A percentile compares a stretch with the other conserved stretches of the same genome.
Evolutionary conservation across 805 yeast genomes (phyloP).

Genomic region (Metahyphopichia silvanorum): DNA sequence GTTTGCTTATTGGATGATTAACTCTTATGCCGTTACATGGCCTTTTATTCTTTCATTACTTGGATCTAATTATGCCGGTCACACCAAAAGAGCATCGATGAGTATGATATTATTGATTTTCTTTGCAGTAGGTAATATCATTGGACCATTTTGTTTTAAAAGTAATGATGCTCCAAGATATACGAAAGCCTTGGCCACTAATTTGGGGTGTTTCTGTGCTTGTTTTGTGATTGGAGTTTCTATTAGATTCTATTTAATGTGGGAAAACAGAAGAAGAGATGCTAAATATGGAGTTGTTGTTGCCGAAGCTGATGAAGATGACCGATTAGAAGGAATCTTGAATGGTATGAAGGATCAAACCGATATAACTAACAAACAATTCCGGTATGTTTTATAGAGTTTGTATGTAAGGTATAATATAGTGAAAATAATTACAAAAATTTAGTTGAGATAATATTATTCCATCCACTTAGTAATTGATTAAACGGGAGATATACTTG

Average conservation of each 20-base stretch:
- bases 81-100: conserved; percentile 8
- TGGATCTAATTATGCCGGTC: conserved; percentile 14
- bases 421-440: neutral
- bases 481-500: too few species aligned
- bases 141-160: conserved; percentile 6
- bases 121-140: conserved; percentile 8
- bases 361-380: conserved; percentile 21
- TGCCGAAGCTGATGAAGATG: conserved; percentile 11
- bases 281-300: conserved; percentile 4
- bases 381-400: conserved; percentile 13
- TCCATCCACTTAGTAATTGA: too few species aligned
- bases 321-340: conserved; percentile 21
- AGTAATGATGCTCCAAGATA: conserved; percentile 6
- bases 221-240: conserved; percentile 5
- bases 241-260: conserved; percentile 7
- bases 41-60: conserved; percentile 20
- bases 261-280: conserved; percentile 9
- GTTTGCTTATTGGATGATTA: conserved; percentile 27
- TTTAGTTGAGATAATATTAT: too few species aligned
- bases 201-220: conserved; percentile 22
- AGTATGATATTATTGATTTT: conserved; percentile 5
- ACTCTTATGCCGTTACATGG: conserved; percentile 19
- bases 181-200: conserved; percentile 8
- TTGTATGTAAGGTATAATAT: neutral
- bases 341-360: conserved; percentile 28